These are phyloP conservation scores for Fusarium phyllophilum DNA, from an alignment of 2,329 filamentous ascomycete genomes.

Conservation along the genomic window DNA sequence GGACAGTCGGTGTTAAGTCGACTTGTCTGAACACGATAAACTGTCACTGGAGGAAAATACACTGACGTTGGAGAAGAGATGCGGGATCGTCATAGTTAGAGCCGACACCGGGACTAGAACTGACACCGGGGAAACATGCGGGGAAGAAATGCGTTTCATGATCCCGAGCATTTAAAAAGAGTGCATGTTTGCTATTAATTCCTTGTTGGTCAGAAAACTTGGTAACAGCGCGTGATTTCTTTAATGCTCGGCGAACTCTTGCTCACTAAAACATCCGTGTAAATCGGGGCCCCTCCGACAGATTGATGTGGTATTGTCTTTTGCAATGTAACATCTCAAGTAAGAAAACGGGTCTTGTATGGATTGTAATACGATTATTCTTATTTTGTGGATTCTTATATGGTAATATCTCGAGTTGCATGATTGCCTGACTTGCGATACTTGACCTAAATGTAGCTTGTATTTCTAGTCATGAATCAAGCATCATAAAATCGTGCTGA, in stretches of 20 bases:
- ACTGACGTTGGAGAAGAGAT: neutral
- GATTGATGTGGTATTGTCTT: neutral
- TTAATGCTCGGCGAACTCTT: neutral
- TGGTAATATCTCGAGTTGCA: neutral
- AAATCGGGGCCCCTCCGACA: neutral
- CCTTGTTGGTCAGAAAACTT: neutral
- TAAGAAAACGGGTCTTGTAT: neutral
- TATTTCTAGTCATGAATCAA: neutral
- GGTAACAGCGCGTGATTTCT: neutral
- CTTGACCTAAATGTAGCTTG: neutral
- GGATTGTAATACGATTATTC: neutral
- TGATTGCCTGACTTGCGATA: neutral
- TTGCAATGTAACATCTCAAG: neutral
- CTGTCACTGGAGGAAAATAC: neutral
- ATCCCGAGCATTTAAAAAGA: neutral
- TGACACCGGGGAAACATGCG: neutral
- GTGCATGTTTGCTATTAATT: neutral
- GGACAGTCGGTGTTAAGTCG: neutral
- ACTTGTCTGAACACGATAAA: no score
- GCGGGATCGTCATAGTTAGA: neutral
- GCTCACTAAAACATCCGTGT: neutral
- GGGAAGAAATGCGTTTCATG: neutral
- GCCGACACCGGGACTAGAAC: neutral
- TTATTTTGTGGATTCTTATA: neutral
- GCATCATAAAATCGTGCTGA: rapidly evolving